Evolutionary conservation across 331 rosid species (phyloP).

Genomic region (Ulmus americana): DNA sequence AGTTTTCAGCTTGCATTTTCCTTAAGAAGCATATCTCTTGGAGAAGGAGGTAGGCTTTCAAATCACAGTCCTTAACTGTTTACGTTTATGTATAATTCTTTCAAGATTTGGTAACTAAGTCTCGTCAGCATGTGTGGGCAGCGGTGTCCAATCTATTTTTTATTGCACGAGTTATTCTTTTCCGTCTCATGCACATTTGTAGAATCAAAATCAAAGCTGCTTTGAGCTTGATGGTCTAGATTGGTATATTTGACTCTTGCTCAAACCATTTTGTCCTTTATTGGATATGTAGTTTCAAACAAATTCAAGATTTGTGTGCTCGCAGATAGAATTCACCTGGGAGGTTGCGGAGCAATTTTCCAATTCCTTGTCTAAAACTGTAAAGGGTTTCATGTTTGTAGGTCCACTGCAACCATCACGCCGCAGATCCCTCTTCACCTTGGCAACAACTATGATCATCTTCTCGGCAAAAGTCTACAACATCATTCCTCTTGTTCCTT

Average conservation of each 20-base stretch:
- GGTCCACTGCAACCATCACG: slow-evolving; percentile 29
- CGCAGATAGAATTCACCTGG: no score
- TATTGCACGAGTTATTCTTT: no score
- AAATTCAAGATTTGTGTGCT: no score
- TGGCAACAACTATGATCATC: slow-evolving; percentile 39
- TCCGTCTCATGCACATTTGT: no score
- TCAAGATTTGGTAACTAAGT: background rate
- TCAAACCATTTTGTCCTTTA: no score
- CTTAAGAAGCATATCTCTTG: slow-evolving; percentile 24
- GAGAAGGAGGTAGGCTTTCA: slow-evolving; percentile 13
- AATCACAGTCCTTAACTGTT: background rate
- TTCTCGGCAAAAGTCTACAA: slow-evolving; percentile 36
- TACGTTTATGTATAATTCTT: background rate
- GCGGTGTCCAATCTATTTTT: no score
- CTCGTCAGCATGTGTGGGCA: no score
- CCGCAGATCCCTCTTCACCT: slow-evolving; percentile 39
- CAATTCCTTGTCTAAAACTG: background rate
- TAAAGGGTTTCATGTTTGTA: slow-evolving; percentile 12
- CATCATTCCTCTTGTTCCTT: slow-evolving; percentile 29
- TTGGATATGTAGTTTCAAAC: no score
- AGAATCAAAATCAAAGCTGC: no score
- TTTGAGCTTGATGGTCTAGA: no score
- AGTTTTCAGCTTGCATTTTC: slow-evolving; percentile 31
- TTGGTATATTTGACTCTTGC: no score
- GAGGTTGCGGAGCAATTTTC: background rate